These are phyloP conservation scores for Aureobasidium musti DNA, from an alignment of 2,329 filamentous ascomycete genomes.

Conservation along the genomic window DNA sequence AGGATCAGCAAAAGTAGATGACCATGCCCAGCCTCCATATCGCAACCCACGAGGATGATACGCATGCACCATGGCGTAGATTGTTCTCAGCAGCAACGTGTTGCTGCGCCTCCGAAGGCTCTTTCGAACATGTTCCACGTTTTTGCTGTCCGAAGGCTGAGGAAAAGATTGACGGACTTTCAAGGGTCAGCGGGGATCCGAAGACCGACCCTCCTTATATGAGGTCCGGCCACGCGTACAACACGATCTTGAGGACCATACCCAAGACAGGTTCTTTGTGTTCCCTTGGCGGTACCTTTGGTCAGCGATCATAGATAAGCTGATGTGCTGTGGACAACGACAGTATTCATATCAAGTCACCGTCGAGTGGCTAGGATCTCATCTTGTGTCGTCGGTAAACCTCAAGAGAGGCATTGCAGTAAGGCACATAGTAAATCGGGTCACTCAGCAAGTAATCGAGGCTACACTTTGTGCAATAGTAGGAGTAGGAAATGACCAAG, in stretches of 20 bases:
- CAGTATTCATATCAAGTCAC: neutral
- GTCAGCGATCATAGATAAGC: constrained; percentile 4
- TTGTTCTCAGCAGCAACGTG: neutral
- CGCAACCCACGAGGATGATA: neutral
- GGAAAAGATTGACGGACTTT: neutral
- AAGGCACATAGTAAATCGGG: neutral
- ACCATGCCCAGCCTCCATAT: constrained; percentile 23
- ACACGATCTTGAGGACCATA: neutral
- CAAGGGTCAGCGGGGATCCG: constrained; percentile 16
- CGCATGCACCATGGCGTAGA: constrained; percentile 8
- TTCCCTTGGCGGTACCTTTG: constrained; percentile 2
- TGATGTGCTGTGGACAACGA: neutral
- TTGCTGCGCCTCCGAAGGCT: constrained; percentile 6
- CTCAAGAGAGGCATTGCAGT: neutral
- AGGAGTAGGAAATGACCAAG: neutral
- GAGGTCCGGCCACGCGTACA: constrained; percentile 21
- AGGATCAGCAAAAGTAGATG: constrained; percentile 8
- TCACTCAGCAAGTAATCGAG: neutral
- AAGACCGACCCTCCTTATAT: constrained; percentile 21
- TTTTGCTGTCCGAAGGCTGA: neutral
- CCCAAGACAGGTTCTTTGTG: neutral
- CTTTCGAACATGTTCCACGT: neutral
- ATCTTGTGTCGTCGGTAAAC: neutral
- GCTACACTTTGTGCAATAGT: neutral
- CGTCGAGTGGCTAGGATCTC: neutral